Evolutionary conservation across 495 filamentous ascomycete genomes (phyloP).

Genomic region (Lineolata rhizophorae): DNA sequence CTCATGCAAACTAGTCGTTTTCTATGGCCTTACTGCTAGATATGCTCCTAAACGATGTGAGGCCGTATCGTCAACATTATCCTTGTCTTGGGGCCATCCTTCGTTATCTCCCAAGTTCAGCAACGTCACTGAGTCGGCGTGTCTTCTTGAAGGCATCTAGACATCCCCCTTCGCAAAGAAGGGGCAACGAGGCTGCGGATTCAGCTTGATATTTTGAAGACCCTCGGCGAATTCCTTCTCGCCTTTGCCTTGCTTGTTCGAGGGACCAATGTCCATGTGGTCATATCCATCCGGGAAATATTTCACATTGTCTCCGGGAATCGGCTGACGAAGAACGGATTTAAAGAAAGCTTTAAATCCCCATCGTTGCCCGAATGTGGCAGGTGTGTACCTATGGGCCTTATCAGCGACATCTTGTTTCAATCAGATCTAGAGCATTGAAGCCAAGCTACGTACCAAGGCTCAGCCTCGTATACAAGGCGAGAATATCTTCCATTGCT

Average conservation of each 20-base stretch:
- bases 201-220: too few species aligned
- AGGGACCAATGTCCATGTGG: too few species aligned
- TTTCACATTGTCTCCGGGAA: conserved; percentile 18
- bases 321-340: conserved; percentile 29
- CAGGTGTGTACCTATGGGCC: too few species aligned
- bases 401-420: too few species aligned
- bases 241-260: too few species aligned
- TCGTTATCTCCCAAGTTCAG: too few species aligned
- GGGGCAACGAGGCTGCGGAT: too few species aligned
- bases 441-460: conserved; percentile 30
- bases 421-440: too few species aligned
- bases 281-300: not conserved
- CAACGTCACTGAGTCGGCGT: not conserved
- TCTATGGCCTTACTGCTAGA: not conserved
- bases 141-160: not conserved
- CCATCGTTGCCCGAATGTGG: conserved; percentile 41
- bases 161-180: too few species aligned
- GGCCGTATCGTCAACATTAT: not conserved
- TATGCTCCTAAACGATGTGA: not conserved
- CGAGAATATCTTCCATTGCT: conserved; percentile 26
- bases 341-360: conserved; percentile 29
- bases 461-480: conserved; percentile 22
- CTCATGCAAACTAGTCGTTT: not conserved
- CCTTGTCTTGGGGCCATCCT: too few species aligned
- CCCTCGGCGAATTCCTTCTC: too few species aligned